phyloP scores from a whole-genome alignment of 2,329 filamentous ascomycete species.

The Aspergillus quadrilineatus region DNA sequence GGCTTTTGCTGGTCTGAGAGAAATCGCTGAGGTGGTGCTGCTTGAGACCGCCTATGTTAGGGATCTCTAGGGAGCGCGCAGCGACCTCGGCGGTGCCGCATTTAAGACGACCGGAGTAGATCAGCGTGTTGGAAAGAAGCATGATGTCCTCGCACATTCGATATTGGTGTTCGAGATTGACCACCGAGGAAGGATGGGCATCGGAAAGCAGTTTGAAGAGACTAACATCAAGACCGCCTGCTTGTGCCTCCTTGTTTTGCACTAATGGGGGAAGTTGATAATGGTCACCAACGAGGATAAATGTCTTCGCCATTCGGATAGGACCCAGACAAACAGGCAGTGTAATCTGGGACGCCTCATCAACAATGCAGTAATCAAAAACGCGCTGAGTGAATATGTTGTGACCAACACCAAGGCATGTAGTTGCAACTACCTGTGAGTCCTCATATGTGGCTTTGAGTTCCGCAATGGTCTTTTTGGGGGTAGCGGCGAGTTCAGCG shows the following conservation, averaged over 20 bases:
- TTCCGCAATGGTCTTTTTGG: slow-evolving; percentile 76
- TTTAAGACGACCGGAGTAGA: slow-evolving; percentile 86
- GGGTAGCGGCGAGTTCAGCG: slow-evolving; percentile 71
- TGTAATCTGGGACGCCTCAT: slow-evolving; percentile 97
- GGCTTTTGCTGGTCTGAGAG: slow-evolving; percentile 20
- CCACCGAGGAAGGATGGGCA: slow-evolving; percentile 79
- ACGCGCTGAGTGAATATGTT: slow-evolving; percentile 80
- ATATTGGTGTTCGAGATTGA: slow-evolving; percentile 92
- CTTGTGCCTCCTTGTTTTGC: slow-evolving; percentile 81
- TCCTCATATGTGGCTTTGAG: slow-evolving; percentile 80
- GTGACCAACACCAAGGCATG: slow-evolving; percentile 89
- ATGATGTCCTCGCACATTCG: slow-evolving; percentile 98
- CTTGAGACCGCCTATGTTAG: slow-evolving; percentile 61
- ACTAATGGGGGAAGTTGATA: slow-evolving; percentile 94
- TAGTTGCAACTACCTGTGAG: slow-evolving; percentile 88
- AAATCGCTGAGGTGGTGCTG: slow-evolving; percentile 53
- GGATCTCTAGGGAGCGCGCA: slow-evolving; percentile 65
- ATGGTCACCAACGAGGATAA: slow-evolving; percentile 94
- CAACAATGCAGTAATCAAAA: slow-evolving; percentile 98
- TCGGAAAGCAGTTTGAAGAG: slow-evolving; percentile 94
- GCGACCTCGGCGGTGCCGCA: slow-evolving; percentile 81
- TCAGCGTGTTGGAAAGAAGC: slow-evolving; percentile 86
- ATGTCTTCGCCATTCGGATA: slow-evolving; percentile 86
- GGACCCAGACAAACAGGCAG: slow-evolving; percentile 91
- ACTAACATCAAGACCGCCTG: slow-evolving; percentile 85